Evolutionary conservation across 768 basidiomycete genomes (phyloP).

Genomic region (Sarcodon sp.): DNA sequence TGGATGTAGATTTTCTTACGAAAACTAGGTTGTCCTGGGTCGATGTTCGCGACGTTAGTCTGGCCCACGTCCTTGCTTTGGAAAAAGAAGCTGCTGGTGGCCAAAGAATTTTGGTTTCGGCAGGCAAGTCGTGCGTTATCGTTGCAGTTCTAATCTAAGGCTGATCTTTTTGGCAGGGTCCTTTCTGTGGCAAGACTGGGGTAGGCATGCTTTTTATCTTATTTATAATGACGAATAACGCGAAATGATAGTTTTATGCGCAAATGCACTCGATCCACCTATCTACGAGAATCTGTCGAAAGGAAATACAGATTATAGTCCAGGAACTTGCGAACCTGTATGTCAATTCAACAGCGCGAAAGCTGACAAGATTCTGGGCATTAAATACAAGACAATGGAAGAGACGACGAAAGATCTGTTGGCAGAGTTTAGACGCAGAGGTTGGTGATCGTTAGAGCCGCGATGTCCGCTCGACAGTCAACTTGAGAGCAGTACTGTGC

Average conservation of each 20-base stretch:
- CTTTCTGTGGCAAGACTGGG: too few species aligned
- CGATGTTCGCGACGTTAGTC: conserved; percentile 44
- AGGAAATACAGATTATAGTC: too few species aligned
- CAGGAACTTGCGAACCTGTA: too few species aligned
- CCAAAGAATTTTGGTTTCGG: conserved; percentile 22
- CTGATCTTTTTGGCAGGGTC: too few species aligned
- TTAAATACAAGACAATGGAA: conserved; percentile 25
- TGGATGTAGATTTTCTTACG: not conserved
- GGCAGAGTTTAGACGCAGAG: conserved; percentile 24
- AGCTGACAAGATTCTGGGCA: conserved; percentile 22
- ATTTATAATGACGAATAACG: too few species aligned
- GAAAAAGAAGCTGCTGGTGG: conserved; percentile 20
- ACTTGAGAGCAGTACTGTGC: too few species aligned
- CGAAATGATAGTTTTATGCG: too few species aligned
- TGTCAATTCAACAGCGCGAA: conserved; percentile 21
- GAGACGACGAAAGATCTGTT: conserved; percentile 27
- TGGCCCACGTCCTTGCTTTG: conserved; percentile 33
- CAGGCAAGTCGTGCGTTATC: not conserved
- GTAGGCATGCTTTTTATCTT: too few species aligned
- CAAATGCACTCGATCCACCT: too few species aligned
- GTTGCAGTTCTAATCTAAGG: too few species aligned
- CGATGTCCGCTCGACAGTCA: too few species aligned
- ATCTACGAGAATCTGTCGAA: too few species aligned
- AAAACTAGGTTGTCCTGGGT: conserved; percentile 7
- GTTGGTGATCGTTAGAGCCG: conserved; percentile 19